Evolutionary conservation across 768 basidiomycete species (phyloP).

Genomic region (Lactarius sp.): DNA sequence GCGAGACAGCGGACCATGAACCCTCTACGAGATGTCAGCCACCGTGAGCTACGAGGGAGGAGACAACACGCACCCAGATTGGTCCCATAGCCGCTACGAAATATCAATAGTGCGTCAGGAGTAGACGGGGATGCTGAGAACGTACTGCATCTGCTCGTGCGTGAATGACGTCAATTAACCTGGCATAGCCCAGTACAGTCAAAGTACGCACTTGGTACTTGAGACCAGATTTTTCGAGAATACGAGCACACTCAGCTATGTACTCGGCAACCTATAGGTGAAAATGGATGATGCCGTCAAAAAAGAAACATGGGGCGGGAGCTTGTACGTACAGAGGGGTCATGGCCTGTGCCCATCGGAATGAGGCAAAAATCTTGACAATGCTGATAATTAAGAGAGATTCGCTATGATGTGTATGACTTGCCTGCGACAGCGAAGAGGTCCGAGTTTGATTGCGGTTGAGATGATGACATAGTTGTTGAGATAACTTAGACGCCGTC

Average conservation of each 20-base stretch:
- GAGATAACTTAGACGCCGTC: not conserved
- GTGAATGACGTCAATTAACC: not conserved
- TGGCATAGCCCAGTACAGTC: not conserved
- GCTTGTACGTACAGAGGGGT: constrained; percentile 52
- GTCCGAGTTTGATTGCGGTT: constrained; percentile 41
- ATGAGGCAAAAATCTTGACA: constrained; percentile 81
- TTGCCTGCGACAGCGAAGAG: constrained; percentile 77
- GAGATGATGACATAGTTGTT: not conserved
- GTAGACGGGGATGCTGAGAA: constrained; percentile 6
- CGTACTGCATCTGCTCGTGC: constrained; percentile 61
- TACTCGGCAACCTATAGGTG: constrained; percentile 61
- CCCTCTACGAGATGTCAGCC: constrained; percentile 47
- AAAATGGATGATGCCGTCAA: not conserved
- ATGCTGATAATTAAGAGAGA: not conserved
- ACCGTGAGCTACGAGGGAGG: not conserved
- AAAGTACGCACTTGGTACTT: constrained; percentile 61
- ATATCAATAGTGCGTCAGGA: not conserved
- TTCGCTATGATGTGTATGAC: not conserved
- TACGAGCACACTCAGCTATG: constrained; percentile 74
- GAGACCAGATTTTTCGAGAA: constrained; percentile 80
- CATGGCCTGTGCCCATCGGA: constrained; percentile 67
- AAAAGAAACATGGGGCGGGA: not conserved
- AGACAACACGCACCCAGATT: constrained; percentile 56
- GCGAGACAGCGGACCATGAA: constrained; percentile 77
- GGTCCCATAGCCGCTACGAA: constrained; percentile 79